phyloP scores from a whole-genome alignment of 2,329 filamentous ascomycete genomes.

The Phyllosticta citriasiana region DNA sequence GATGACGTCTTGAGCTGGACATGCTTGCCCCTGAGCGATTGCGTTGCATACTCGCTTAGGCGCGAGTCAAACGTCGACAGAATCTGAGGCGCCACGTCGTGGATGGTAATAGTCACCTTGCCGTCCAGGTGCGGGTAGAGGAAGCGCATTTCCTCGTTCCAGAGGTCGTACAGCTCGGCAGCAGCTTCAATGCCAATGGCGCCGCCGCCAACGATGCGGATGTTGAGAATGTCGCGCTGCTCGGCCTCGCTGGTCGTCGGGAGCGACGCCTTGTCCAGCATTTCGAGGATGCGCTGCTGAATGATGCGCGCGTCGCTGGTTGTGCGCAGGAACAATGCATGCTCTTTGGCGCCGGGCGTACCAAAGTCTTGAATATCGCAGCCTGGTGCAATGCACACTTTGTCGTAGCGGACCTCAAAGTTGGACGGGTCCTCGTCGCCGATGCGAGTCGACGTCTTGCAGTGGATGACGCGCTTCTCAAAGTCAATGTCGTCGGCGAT shows the following conservation, averaged over 20 bases:
- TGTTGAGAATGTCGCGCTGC: slow-evolving; percentile 27
- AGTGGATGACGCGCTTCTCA: slow-evolving; percentile 15
- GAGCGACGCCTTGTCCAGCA: slow-evolving; percentile 27
- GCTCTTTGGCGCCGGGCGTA: slow-evolving; percentile 30
- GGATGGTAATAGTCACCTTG: slow-evolving; percentile 32
- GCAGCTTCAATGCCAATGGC: slow-evolving; percentile 35
- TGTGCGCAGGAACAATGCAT: slow-evolving; percentile 31
- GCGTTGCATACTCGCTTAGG: slow-evolving; percentile 33
- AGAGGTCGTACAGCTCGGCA: slow-evolving; percentile 35
- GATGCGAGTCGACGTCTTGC: not conserved
- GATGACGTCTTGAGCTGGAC: slow-evolving; percentile 31
- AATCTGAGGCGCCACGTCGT: slow-evolving; percentile 35
- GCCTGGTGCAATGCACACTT: slow-evolving; percentile 34
- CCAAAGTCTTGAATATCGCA: slow-evolving; percentile 30
- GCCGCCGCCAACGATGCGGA: slow-evolving; percentile 34
- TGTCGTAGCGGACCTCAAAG: slow-evolving; percentile 34
- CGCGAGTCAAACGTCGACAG: slow-evolving; percentile 33
- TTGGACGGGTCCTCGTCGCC: not conserved
- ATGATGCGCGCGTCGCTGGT: slow-evolving; percentile 26
- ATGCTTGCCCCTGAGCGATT: slow-evolving; percentile 25
- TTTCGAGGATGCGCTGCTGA: slow-evolving; percentile 27
- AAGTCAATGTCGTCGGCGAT: slow-evolving; percentile 31
- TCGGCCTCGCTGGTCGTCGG: slow-evolving; percentile 18
- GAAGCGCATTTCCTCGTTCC: slow-evolving; percentile 27
- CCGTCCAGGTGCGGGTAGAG: slow-evolving; percentile 33